Evolutionary conservation across 306 rosid genomes (phyloP).

Genomic region (Glycyrrhiza uralensis): DNA sequence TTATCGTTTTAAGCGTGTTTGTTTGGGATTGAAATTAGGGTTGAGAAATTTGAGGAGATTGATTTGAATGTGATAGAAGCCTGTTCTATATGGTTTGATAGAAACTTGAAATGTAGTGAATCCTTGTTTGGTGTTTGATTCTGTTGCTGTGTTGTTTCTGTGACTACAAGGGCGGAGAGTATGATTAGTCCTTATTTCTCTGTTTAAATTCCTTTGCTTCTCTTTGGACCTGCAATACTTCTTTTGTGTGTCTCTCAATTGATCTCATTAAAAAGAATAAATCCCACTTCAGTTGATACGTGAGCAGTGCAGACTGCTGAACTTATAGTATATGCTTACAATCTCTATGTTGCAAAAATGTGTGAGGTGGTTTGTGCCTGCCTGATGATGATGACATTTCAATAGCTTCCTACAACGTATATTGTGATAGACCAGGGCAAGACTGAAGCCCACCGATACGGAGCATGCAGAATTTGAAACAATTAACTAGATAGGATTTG

Average conservation of each 20-base stretch:
- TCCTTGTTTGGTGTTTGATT: neutral
- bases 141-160: neutral
- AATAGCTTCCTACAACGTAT: neutral
- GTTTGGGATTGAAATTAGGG: too few relatives aligned
- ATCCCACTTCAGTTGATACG: neutral
- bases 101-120: neutral
- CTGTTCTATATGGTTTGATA: neutral
- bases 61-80: neutral
- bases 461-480: too few relatives aligned
- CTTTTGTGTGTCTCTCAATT: neutral
- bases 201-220: slow-evolving; percentile 5
- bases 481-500: too few relatives aligned
- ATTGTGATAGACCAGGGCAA: too few relatives aligned
- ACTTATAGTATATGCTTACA: neutral
- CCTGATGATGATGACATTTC: neutral
- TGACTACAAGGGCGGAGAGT: neutral
- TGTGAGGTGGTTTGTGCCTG: neutral
- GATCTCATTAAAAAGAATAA: neutral
- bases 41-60: neutral
- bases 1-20: neutral
- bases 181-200: too few relatives aligned
- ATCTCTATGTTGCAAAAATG: neutral
- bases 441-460: too few relatives aligned
- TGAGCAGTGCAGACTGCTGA: neutral
- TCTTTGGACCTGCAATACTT: neutral